A percentile compares a stretch with the other conserved stretches of the same genome.
Evolutionary conservation across 495 filamentous ascomycete genomes (phyloP).

Genomic region (Zalerion maritima): DNA sequence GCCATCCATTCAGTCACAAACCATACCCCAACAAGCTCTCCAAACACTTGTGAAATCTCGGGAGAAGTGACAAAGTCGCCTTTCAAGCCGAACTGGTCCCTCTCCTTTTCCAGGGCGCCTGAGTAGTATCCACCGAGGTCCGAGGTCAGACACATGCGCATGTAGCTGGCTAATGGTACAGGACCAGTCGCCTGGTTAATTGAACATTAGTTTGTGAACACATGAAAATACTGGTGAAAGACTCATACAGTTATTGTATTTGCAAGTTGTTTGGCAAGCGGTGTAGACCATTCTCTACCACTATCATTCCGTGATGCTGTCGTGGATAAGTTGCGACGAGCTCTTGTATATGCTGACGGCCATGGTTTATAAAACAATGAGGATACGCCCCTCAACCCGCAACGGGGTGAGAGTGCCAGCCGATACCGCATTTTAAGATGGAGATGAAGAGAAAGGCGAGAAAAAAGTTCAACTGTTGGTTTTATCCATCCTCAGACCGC

Average conservation of each 20-base stretch:
- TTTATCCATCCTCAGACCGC: no score
- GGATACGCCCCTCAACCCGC: conserved; percentile 11
- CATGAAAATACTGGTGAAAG: background rate
- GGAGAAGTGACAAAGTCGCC: conserved; percentile 96
- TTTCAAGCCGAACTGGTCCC: conserved; percentile 75
- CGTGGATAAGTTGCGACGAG: conserved; percentile 10
- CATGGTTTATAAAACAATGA: conserved; percentile 6
- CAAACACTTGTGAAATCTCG: conserved; percentile 94
- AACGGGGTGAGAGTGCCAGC: conserved; percentile 8
- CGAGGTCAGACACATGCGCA: conserved; percentile 94
- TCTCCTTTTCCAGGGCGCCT: conserved; percentile 40
- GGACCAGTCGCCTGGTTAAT: conserved; percentile 58
- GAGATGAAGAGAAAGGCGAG: no score
- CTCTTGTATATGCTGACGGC: conserved; percentile 5
- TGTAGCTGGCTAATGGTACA: conserved; percentile 80
- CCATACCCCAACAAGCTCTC: conserved; percentile 88
- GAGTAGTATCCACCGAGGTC: conserved; percentile 93
- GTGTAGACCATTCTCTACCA: conserved; percentile 64
- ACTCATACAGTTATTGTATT: conserved; percentile 62
- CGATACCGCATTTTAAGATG: conserved; percentile 12
- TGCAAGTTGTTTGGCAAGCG: conserved; percentile 68
- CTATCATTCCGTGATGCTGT: conserved; percentile 29
- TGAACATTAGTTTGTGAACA: conserved; percentile 1
- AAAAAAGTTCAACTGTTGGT: no score
- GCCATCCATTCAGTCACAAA: conserved; percentile 90